Percentiles rank a stretch among this genome's conserved stretches.
Conservation (phyloP, 2,329 filamentous ascomycete species). For the Pseudodiploospora longispora region DNA sequence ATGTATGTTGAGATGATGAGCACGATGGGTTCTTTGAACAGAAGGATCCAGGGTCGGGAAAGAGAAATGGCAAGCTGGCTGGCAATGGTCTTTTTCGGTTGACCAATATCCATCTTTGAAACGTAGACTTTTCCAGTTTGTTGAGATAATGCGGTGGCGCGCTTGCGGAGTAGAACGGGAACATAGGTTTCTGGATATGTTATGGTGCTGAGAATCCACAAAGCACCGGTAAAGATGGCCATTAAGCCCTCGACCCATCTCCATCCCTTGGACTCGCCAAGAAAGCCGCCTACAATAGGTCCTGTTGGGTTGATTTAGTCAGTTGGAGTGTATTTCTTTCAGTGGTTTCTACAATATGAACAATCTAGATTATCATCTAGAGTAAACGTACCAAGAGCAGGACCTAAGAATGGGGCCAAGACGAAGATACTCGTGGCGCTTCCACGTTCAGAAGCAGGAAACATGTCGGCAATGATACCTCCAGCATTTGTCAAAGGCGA, state of each 20-base stretch:
- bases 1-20: constrained; percentile 50
- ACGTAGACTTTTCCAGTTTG: constrained; percentile 42
- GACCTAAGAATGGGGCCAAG: constrained; percentile 51
- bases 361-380: too few relatives aligned
- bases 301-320: neutral
- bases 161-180: constrained; percentile 38
- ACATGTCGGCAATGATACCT: constrained; percentile 51
- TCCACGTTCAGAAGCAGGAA: constrained; percentile 39
- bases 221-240: constrained; percentile 43
- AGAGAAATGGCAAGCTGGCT: too few relatives aligned
- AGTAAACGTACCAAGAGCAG: constrained; percentile 31
- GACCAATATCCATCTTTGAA: constrained; percentile 22
- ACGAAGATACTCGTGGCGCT: constrained; percentile 47
- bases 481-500: constrained; percentile 49
- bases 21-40: constrained; percentile 56
- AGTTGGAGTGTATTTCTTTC: too few relatives aligned
- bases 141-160: constrained; percentile 36
- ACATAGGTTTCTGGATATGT: constrained; percentile 46
- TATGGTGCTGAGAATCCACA: constrained; percentile 40
- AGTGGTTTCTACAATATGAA: too few relatives aligned
- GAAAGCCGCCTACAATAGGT: constrained; percentile 50
- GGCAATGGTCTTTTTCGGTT: too few relatives aligned
- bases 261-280: constrained; percentile 48
- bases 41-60: constrained; percentile 48
- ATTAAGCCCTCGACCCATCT: constrained; percentile 52